Evolutionary conservation across 2,329 filamentous ascomycete genomes (phyloP).

Genomic region (Penicillium sclerotigenum): DNA sequence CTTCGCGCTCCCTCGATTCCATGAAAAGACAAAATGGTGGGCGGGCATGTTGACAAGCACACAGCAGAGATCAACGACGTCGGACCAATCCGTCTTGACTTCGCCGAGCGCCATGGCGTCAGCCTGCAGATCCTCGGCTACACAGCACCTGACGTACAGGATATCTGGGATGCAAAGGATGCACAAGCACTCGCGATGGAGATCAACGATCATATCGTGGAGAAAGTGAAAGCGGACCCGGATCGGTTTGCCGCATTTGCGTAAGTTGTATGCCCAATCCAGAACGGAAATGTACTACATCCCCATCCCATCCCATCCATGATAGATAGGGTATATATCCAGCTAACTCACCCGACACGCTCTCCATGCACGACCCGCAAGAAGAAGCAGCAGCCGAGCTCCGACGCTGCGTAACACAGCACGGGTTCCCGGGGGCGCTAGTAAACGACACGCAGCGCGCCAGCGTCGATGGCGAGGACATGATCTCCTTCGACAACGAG

Average conservation of each 20-base stretch:
- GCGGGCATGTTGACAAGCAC: conserved; percentile 60
- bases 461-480: conserved; percentile 56
- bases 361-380: conserved; percentile 43
- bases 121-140: conserved; percentile 50
- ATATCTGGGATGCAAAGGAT: conserved; percentile 45
- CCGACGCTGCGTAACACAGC: conserved; percentile 51
- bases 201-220: conserved; percentile 49
- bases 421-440: conserved; percentile 62
- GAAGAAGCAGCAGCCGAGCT: conserved; percentile 41
- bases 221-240: conserved; percentile 41
- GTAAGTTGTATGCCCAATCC: conserved; percentile 13
- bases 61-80: conserved; percentile 55
- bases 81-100: conserved; percentile 42
- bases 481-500: conserved; percentile 62
- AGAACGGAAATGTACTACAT: neutral
- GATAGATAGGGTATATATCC: neutral
- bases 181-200: conserved; percentile 46
- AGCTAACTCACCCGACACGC: conserved; percentile 23
- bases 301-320: neutral
- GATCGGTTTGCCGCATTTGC: conserved; percentile 48
- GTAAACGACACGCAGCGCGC: conserved; percentile 62
- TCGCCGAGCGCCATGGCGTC: conserved; percentile 46
- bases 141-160: conserved; percentile 50
- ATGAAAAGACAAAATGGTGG: conserved; percentile 61
- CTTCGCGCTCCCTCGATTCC: conserved; percentile 58